Percentiles rank a stretch among this genome's conserved stretches.
Conservation (phyloP, 768 basidiomycete genomes). For the Saitozyma podzolica region DNA sequence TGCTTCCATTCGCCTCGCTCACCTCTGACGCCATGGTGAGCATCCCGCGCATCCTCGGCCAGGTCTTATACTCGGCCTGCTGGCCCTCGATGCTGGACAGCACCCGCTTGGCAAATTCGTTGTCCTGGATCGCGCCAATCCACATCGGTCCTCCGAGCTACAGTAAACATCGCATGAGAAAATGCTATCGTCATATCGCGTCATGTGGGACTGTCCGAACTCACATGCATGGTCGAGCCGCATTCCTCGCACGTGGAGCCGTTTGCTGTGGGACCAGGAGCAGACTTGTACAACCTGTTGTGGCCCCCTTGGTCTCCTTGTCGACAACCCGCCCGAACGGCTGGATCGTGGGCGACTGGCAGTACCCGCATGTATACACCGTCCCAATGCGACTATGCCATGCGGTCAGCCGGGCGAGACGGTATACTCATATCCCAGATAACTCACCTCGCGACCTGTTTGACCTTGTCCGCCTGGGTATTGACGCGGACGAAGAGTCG, state of each 20-base stretch:
- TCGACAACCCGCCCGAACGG: conserved; percentile 75
- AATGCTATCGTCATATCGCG: not conserved
- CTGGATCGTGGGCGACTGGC: conserved; percentile 79
- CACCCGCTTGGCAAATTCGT: conserved; percentile 70
- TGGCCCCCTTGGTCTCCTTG: conserved; percentile 60
- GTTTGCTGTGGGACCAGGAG: conserved; percentile 61
- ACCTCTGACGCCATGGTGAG: conserved; percentile 85
- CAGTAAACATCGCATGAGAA: not conserved
- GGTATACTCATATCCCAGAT: not conserved
- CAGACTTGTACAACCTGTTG: conserved; percentile 71
- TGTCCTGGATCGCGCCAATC: conserved; percentile 82
- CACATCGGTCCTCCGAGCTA: conserved; percentile 96
- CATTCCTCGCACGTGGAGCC: conserved; percentile 77
- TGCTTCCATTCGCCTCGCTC: conserved; percentile 26
- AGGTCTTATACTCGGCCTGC: conserved; percentile 70
- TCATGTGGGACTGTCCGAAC: conserved; percentile 28
- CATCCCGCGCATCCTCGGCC: conserved; percentile 90
- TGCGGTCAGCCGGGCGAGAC: not conserved
- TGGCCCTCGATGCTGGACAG: conserved; percentile 69
- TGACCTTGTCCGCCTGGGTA: conserved; percentile 76
- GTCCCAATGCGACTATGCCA: conserved; percentile 72
- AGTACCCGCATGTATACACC: conserved; percentile 80
- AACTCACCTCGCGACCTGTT: conserved; percentile 72
- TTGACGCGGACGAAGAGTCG: conserved; percentile 82
- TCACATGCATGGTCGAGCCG: conserved; percentile 70